Base-by-base conservation (phyloP, 208 protist species). In the Trypanosoma caninum region DNA sequence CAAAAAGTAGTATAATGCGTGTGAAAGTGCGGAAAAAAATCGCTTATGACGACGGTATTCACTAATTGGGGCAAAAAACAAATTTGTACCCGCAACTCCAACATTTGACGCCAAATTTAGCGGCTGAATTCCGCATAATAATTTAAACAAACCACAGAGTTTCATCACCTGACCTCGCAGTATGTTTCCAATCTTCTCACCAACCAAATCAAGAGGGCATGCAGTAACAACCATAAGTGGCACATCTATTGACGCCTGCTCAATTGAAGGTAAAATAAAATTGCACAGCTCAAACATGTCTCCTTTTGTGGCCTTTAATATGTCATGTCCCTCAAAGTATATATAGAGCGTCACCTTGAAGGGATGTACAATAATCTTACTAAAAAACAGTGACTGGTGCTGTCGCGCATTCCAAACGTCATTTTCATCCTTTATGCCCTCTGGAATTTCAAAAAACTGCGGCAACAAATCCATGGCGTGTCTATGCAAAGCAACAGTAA, bases 71-170 rank as follows among this genome's bases (percentile, higher is more conserved):
- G 78, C 55, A 54, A 84, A 71, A 25, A 88, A 52, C 16, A 88
- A 38, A 0, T 68, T 69, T 13, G 54, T 55, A 22, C 78, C 71
- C 25, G 81, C 81, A 35, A 71, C 50, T 18, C 77, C 75, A 22
- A 88, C 65, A 51, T 71, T 74, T 30, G 72, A 75, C 27, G 70
- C 76, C 1, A 81, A 55, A 7, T 72, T 67, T 34, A 89, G 67
- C 22, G 78, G 82, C 53, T 80, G 75, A 58, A 85, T 50, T 10
- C 59, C 76, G 51, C 82, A 85, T 45, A 79, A 85, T 25, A 71
- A 50, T 38, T 59, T 33, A 27, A 71, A 64, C 8, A 71, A 14
- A 14, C 30, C 56, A 50, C 38, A 28, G 25, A 71, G 45, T 3
- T 64, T 63, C 13, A 60, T 25, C 37, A 64, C 44, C 27, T 71